Conservation (phyloP, 2,329 filamentous ascomycete genomes). For the Calonectria pseudoturangicola region DNA sequence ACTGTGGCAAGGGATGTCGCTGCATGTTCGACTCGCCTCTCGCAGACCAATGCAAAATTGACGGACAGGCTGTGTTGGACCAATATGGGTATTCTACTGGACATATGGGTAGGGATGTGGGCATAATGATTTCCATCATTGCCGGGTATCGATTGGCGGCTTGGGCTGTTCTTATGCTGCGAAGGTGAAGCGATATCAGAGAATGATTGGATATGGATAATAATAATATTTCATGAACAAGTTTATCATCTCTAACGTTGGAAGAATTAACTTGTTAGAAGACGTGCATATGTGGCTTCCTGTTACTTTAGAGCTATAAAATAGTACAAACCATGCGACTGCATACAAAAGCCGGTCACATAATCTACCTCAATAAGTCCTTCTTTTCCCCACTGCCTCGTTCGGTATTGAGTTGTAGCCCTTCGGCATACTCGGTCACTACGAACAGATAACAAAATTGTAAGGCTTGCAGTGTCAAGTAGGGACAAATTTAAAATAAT, state of each 20-base stretch:
- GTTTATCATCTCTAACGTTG: not conserved
- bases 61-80: slow-evolving; percentile 81
- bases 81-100: slow-evolving; percentile 81
- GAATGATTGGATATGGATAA: not conserved
- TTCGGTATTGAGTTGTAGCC: not conserved
- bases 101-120: slow-evolving; percentile 84
- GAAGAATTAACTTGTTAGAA: not conserved
- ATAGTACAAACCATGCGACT: not conserved
- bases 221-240: not conserved
- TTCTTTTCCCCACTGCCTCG: not conserved
- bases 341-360: not conserved
- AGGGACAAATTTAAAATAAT: slow-evolving; percentile 4
- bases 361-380: not conserved
- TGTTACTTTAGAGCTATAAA: not conserved
- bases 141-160: slow-evolving; percentile 73
- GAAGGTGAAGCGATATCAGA: slow-evolving; percentile 37
- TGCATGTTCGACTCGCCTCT: slow-evolving; percentile 82
- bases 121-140: slow-evolving; percentile 86
- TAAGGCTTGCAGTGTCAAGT: not conserved
- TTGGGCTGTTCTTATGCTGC: slow-evolving; percentile 74
- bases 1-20: slow-evolving; percentile 67
- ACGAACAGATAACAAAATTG: not conserved
- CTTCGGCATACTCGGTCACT: not conserved
- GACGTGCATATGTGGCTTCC: no score
- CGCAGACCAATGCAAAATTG: slow-evolving; percentile 77